Conservation (phyloP, 1,139 yeast species). For the Hemisphaericaspora xylofermentans region DNA sequence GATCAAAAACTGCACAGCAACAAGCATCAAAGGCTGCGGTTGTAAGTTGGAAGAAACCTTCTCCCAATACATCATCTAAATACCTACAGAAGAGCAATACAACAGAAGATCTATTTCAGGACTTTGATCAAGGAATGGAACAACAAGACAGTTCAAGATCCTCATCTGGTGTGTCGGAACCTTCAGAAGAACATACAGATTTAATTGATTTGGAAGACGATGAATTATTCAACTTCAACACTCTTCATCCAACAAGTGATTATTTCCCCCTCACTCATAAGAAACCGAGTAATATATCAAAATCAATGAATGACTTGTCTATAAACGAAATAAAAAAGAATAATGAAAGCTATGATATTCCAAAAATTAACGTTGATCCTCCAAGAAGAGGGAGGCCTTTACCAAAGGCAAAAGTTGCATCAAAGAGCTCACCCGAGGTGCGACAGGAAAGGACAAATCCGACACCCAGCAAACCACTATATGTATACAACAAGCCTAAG, state of each 20-base stretch:
- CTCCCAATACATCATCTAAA: conserved; percentile 14
- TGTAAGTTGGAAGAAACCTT: conserved; percentile 40
- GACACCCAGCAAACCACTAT: conserved; percentile 21
- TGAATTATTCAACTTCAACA: conserved; percentile 7
- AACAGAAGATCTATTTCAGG: conserved; percentile 36
- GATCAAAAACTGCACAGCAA: conserved; percentile 14
- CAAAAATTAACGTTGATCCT: conserved; percentile 4
- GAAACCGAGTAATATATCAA: conserved; percentile 4
- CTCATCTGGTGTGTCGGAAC: conserved; percentile 16
- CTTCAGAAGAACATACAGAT: conserved; percentile 17
- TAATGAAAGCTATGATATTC: conserved; percentile 3
- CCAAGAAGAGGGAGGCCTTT: background rate
- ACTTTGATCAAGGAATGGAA: conserved; percentile 45
- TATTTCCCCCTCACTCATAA: conserved; percentile 2
- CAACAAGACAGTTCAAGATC: conserved; percentile 22
- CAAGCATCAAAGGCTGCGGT: conserved; percentile 49
- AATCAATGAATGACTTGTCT: conserved; percentile 20
- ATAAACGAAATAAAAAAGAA: conserved; percentile 16
- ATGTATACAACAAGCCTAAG: conserved; percentile 41
- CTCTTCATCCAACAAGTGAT: conserved; percentile 3
- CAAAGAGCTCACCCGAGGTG: conserved; percentile 3
- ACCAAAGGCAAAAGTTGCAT: conserved; percentile 6
- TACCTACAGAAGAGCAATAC: conserved; percentile 16
- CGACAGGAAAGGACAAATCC: conserved; percentile 9
- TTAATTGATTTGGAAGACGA: conserved; percentile 38